Conservation (phyloP, 805 yeast genomes). For the Vanderwaltozyma verrucispora region DNA sequence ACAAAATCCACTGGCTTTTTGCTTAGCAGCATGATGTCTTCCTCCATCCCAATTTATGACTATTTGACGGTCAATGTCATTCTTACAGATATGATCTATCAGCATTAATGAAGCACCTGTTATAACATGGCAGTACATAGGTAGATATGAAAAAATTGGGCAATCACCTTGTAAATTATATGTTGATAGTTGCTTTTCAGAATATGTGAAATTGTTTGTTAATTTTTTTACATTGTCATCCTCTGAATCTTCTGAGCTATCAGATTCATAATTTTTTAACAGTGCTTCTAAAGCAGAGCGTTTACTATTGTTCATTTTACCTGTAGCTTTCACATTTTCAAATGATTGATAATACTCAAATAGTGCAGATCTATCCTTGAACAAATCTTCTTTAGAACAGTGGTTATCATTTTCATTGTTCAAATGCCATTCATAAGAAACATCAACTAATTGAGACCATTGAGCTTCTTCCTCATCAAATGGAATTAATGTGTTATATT, state of each 20-base stretch:
- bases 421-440: neutral
- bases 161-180: constrained; percentile 55
- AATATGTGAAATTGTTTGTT: constrained; percentile 19
- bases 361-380: too few relatives aligned
- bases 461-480: constrained; percentile 11
- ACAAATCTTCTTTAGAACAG: too few relatives aligned
- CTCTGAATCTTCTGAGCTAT: too few relatives aligned
- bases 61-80: constrained; percentile 22
- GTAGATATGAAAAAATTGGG: constrained; percentile 45
- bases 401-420: neutral
- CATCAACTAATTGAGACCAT: constrained; percentile 10
- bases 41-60: constrained; percentile 76
- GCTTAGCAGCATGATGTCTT: constrained; percentile 53
- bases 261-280: too few relatives aligned
- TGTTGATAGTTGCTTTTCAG: too few relatives aligned
- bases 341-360: too few relatives aligned
- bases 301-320: too few relatives aligned
- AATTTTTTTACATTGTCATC: constrained; percentile 3
- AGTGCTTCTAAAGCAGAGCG: too few relatives aligned
- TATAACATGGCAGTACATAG: constrained; percentile 36
- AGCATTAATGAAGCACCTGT: constrained; percentile 52
- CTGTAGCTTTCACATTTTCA: too few relatives aligned
- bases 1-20: constrained; percentile 59
- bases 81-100: constrained; percentile 29
- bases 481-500: constrained; percentile 10